phyloP scores from a whole-genome alignment of 1,284 basidiomycete genomes.

The Rhizoctonia solani region DNA sequence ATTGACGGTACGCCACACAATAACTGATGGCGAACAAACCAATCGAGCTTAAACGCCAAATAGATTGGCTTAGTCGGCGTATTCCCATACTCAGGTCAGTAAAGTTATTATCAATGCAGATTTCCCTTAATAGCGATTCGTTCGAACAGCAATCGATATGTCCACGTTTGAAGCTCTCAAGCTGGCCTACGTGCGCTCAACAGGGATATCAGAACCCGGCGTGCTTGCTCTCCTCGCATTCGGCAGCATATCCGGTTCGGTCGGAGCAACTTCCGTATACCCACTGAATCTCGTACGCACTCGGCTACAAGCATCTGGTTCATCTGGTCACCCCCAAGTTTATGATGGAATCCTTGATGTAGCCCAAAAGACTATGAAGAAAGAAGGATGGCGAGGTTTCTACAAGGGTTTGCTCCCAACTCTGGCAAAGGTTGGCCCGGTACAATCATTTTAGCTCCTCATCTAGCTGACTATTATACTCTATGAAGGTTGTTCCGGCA shows the following conservation, averaged over 20 bases:
- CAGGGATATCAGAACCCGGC: conserved; percentile 80
- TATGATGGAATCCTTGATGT: conserved; percentile 93
- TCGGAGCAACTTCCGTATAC: conserved; percentile 74
- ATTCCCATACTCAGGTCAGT: conserved; percentile 68
- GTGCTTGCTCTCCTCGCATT: conserved; percentile 82
- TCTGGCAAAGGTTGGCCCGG: conserved; percentile 72
- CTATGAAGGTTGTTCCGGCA: conserved; percentile 79
- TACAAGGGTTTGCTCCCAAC: conserved; percentile 93
- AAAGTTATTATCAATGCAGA: conserved; percentile 18
- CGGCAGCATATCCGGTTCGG: conserved; percentile 86
- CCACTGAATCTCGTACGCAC: conserved; percentile 94
- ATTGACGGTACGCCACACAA: conserved; percentile 59
- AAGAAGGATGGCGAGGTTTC: conserved; percentile 92
- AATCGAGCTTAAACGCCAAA: conserved; percentile 4
- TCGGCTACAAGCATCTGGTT: conserved; percentile 93
- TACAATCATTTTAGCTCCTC: neutral
- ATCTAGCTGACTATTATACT: conserved; percentile 23
- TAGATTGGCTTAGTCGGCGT: conserved; percentile 89
- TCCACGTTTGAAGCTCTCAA: conserved; percentile 92
- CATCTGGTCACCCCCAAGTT: conserved; percentile 84
- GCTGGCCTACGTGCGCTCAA: conserved; percentile 78
- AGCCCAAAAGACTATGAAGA: conserved; percentile 73
- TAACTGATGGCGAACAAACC: neutral
- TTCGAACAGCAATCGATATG: conserved; percentile 88
- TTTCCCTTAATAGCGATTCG: conserved; percentile 49